Percentiles rank a stretch among this genome's conserved stretches.
Evolutionary conservation across 257 asterid species (phyloP).

Genomic region (Penstemon newberryi): DNA sequence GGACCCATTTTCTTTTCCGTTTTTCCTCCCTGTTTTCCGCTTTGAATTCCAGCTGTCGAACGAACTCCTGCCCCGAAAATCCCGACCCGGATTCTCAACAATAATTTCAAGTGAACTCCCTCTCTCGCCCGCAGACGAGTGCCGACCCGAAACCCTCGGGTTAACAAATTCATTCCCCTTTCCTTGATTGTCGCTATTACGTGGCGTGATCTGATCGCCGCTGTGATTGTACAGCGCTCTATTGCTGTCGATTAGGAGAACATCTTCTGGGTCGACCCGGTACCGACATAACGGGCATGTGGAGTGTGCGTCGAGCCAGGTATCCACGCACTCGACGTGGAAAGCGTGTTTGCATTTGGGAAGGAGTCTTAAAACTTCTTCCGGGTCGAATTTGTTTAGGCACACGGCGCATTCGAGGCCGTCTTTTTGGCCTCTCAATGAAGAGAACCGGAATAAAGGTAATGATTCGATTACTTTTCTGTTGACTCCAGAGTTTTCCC

Average conservation of each 20-base stretch:
- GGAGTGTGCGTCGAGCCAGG: slow-evolving; percentile 90
- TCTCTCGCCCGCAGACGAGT: slow-evolving; percentile 55
- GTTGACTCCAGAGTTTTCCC: slow-evolving; percentile 60
- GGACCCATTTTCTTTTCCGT: background rate
- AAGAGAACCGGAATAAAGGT: slow-evolving; percentile 70
- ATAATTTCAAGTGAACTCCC: slow-evolving; percentile 42
- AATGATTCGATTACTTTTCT: slow-evolving; percentile 55
- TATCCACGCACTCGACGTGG: slow-evolving; percentile 86
- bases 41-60: slow-evolving; percentile 31
- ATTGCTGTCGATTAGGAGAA: slow-evolving; percentile 40
- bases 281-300: slow-evolving; percentile 89
- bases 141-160: slow-evolving; percentile 48
- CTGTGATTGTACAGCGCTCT: slow-evolving; percentile 20
- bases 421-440: slow-evolving; percentile 70
- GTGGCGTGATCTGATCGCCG: slow-evolving; percentile 20
- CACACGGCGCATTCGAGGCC: slow-evolving; percentile 89
- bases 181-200: slow-evolving; percentile 3
- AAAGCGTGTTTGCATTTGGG: slow-evolving; percentile 89
- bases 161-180: slow-evolving; percentile 17
- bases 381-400: slow-evolving; percentile 55
- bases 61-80: slow-evolving; percentile 38
- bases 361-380: slow-evolving; percentile 57
- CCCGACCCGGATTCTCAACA: slow-evolving; percentile 38
- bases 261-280: slow-evolving; percentile 82
- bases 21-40: slow-evolving; percentile 12